These are phyloP conservation scores for Apium graveolens DNA, from an alignment of 129 eudicot species.

Conservation along the genomic window DNA sequence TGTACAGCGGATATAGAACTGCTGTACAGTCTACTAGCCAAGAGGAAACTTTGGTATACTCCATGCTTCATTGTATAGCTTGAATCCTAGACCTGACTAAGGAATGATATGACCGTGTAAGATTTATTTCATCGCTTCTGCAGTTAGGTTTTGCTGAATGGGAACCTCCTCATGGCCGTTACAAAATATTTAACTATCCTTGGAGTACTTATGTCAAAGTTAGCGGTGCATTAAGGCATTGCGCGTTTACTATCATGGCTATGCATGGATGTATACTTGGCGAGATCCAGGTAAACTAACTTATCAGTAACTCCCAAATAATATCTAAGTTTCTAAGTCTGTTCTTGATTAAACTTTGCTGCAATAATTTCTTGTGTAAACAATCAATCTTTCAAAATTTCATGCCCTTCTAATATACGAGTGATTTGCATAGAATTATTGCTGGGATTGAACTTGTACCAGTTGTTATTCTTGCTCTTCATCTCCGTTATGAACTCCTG, in stretches of 20 bases:
- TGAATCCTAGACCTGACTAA: background rate
- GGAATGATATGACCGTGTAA: background rate
- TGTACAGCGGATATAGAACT: slow-evolving; percentile 66
- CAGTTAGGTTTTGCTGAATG: slow-evolving; percentile 73
- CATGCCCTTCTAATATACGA: background rate
- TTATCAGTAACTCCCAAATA: background rate
- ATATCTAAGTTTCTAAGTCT: background rate
- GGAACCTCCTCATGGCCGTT: slow-evolving; percentile 98
- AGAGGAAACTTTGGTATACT: slow-evolving; percentile 71
- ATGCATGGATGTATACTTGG: slow-evolving; percentile 89
- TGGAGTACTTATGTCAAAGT: slow-evolving; percentile 74
- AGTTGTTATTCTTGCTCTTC: background rate
- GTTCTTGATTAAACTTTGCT: background rate
- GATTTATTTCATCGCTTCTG: slow-evolving; percentile 10
- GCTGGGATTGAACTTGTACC: background rate
- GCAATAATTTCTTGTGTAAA: background rate
- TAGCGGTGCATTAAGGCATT: slow-evolving; percentile 79
- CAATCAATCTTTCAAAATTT: background rate
- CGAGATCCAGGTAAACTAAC: slow-evolving; percentile 73
- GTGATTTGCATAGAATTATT: background rate
- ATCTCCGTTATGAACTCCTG: background rate
- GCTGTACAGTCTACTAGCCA: slow-evolving; percentile 74
- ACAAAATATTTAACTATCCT: slow-evolving; percentile 60
- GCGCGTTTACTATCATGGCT: slow-evolving; percentile 81
- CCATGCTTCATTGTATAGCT: background rate